These are phyloP conservation scores for Nicotiana rustica DNA, from an alignment of 305 asterid genomes.

Conservation along the genomic window DNA sequence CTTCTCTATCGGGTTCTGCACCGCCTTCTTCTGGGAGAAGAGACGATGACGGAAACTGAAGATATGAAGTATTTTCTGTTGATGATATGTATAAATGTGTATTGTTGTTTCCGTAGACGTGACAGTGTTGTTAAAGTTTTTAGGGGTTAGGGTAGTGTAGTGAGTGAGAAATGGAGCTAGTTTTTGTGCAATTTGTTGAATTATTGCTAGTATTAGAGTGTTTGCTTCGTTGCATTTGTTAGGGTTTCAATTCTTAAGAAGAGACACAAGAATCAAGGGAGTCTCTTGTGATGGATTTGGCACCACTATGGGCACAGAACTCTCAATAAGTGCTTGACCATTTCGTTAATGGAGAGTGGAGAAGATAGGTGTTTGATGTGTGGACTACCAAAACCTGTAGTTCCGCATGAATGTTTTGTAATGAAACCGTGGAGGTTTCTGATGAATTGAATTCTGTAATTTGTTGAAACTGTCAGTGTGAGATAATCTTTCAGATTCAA, in stretches of 20 bases:
- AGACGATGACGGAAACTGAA: slow-evolving; percentile 71
- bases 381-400: slow-evolving; percentile 31
- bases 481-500: background rate
- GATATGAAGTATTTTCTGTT: slow-evolving; percentile 15
- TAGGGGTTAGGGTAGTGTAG: slow-evolving; percentile 33
- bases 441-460: slow-evolving; percentile 33
- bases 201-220: slow-evolving; percentile 30
- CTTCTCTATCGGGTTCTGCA: slow-evolving; percentile 80
- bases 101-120: slow-evolving; percentile 1
- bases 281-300: slow-evolving; percentile 25
- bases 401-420: slow-evolving; percentile 25
- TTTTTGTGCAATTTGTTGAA: slow-evolving; percentile 31
- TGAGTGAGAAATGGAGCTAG: slow-evolving; percentile 28
- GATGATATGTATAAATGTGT: slow-evolving; percentile 18
- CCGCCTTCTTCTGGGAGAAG: slow-evolving; percentile 68
- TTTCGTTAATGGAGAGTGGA: slow-evolving; percentile 28
- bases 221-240: slow-evolving; percentile 16
- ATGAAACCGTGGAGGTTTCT: slow-evolving; percentile 36
- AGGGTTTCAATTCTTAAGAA: background rate
- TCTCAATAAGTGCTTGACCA: slow-evolving; percentile 33
- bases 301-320: slow-evolving; percentile 13
- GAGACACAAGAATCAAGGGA: slow-evolving; percentile 27
- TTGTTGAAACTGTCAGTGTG: slow-evolving; percentile 25
- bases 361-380: slow-evolving; percentile 7
- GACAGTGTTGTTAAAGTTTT: slow-evolving; percentile 25